Percentiles rank a stretch among this genome's conserved stretches.
Evolutionary conservation across 2,329 filamentous ascomycete species (phyloP).

Genomic region (Colletotrichum tamarilloi): DNA sequence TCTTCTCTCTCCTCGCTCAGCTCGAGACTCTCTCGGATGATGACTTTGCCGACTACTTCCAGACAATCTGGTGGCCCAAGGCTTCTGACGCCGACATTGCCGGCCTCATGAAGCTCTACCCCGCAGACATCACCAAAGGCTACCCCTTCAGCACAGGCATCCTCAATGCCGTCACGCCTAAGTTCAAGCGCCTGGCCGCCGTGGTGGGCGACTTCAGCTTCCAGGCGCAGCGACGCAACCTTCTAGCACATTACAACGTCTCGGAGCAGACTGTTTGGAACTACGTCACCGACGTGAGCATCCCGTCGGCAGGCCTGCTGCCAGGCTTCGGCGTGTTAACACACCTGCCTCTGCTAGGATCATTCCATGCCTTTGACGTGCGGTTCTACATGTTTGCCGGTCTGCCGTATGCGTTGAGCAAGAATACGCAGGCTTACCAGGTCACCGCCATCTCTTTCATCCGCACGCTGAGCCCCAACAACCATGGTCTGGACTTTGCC

Average conservation of each 20-base stretch:
- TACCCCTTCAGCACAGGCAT: slow-evolving; percentile 69
- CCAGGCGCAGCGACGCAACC: slow-evolving; percentile 48
- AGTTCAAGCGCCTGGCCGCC: slow-evolving; percentile 73
- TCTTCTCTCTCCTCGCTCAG: slow-evolving; percentile 62
- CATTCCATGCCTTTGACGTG: slow-evolving; percentile 13
- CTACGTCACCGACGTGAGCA: slow-evolving; percentile 15
- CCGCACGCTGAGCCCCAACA: slow-evolving; percentile 14
- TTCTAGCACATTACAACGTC: slow-evolving; percentile 50
- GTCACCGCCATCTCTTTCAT: slow-evolving; percentile 16
- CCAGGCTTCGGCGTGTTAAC: not conserved
- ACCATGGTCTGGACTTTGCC: slow-evolving; percentile 3
- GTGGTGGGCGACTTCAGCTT: slow-evolving; percentile 73
- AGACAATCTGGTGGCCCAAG: slow-evolving; percentile 3
- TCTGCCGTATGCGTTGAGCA: slow-evolving; percentile 9
- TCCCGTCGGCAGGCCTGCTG: slow-evolving; percentile 4
- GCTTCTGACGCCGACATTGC: slow-evolving; percentile 4
- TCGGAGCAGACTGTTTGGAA: slow-evolving; percentile 14
- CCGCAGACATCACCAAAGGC: slow-evolving; percentile 62
- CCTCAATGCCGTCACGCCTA: slow-evolving; percentile 70
- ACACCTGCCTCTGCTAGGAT: slow-evolving; percentile 13
- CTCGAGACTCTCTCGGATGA: slow-evolving; percentile 3
- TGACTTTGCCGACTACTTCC: not conserved
- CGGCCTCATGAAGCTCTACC: slow-evolving; percentile 38
- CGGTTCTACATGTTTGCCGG: slow-evolving; percentile 22
- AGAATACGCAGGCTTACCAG: slow-evolving; percentile 22